Base-by-base conservation (phyloP, 2,329 filamentous ascomycete genomes). In the Fusarium guadeloupense region DNA sequence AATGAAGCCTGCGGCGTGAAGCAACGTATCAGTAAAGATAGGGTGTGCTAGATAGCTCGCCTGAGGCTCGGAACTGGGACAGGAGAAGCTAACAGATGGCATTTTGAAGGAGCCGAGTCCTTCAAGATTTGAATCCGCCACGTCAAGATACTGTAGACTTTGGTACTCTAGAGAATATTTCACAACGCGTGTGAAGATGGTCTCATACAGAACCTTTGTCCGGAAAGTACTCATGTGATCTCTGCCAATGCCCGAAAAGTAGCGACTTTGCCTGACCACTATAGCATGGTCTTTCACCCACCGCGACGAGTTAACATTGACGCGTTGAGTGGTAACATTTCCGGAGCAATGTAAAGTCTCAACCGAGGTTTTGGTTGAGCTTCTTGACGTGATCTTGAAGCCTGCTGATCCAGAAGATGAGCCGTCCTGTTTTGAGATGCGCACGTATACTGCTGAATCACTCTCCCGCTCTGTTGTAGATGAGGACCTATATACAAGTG, bases 21-120 rank as follows among this genome's bases (percentile, higher is more conserved):
- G 26, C 5, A 54, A 9, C 4, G 44, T 54, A 31, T 54, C 51
- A 4, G 38, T 49, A 4, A 54, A 49, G 13, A 48, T 43, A 16
- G 50, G 50, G 13, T 35, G 23, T 1, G 12, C 41, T 1, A 46
- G 4, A 5, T 46, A 52, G 3, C 7, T 13, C 9, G 9, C 19
- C n/a, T 20, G 26, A n/a, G n/a, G n/a, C n/a, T n/a, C n/a, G n/a
- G n/a, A n/a, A n/a, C n/a, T n/a, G n/a, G n/a, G n/a, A n/a, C n/a
- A n/a, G 2, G 20, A 33, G 5, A 9, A 19, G 7, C 3, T 6
- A 9, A 6, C 2, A 21, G 17, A 6, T 7, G 43, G 37, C 14
- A 53, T 3, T 5, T 19, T 35, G 12, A 54, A 48, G 2, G 21
- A 42, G 16, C 50, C 50, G 5, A 54, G 28, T 2, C 43, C 43